Evolutionary conservation across 2,329 filamentous ascomycete species (phyloP), one percentile per base, ranked within the genome.

Genomic region (Pseudogymnoascus sp.): DNA sequence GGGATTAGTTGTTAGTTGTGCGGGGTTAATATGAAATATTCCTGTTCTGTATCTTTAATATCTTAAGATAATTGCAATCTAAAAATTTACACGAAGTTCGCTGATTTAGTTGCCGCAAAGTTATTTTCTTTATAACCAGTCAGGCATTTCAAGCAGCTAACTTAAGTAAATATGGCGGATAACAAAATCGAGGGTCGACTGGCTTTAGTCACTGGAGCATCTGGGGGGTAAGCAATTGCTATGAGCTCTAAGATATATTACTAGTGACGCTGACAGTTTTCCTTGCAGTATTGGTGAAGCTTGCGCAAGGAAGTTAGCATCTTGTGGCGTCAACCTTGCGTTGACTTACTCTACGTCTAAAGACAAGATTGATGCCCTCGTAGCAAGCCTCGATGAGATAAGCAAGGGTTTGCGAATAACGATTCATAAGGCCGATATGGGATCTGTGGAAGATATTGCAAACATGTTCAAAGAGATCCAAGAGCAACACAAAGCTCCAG

Each of bases 121-220:
- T 42, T 42, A 18, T 42, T 18, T 42, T 42, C 38, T 42, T 42
- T 18, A 42, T 18, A 42, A 42, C 38, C 16, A 42, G 16, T 42
- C 8, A 42, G 11, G n/a, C 38, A 42, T 42, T 42, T 40, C 11
- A 42, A 42, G n/a, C 16, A 42, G 38, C 16, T 42, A 42, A 42
- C 40, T 44, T 23, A 21, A 44, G 18, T 2, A 23, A 44, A 44
- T 44, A 44, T 44, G 40, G 40, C 40, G 12, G 72, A 77, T 56
- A 82, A 82, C 66, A 76, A 80, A 59, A 75, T 86, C 64, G 75
- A 75, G 40, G 82, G 82, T 64, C 77, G 81, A 61, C 73, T 86
- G 46, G 84, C 83, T 50, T 76, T 87, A 7, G 79, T 87, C 56
- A 87, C 84, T 1, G 84, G 84, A 46, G 84, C 84, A 56, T 86